Base-by-base conservation (phyloP, 257 asterid species). In the Petunia secreta region DNA sequence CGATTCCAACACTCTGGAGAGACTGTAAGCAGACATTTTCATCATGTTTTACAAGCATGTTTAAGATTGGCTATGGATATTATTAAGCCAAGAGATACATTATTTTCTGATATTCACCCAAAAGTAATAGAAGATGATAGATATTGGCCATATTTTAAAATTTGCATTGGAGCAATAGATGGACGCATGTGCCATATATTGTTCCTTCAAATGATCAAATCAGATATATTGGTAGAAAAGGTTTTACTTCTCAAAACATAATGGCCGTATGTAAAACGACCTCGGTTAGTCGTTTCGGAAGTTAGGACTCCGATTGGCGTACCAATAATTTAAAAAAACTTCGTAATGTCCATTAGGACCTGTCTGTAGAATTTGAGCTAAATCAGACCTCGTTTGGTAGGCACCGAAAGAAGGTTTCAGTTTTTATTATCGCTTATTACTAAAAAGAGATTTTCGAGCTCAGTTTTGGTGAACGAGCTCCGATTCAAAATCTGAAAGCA, bases 131-230 rank as follows among this genome's bases (percentile, higher is more conserved):
- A 6, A 50, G 34, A 64, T 37, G 1, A 59, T 0, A 65, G 6
- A 50, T 65, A 63, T 7, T 13, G 4, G 1, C 25, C 77, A 6
- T 34, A 79, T 15, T 64, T 79, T 59, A 52, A 65, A 52, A 65
- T 64, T 75, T 65, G 11, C 5, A 65, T 75, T 63, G 73, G 84
- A 3, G 77, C 77, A 9, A 63, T 54, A 5, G 53, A 81, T 11
- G 81, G 71, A 76, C 58, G 5, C 78, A 64, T 15, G 55, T 81
- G 9, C 1, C 14, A 2, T 75, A 53, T 2, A 11, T 8, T 6
- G 34, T 75, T 13, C 48, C 40, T 2, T 6, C 1, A 5, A 10
- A 38, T 3, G 34, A 50, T 3, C 62, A 81, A 40, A 34, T 64
- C 0, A 55, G 65, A 4, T 81, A 62, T 15, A 81, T 75, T 10